Base-by-base conservation (phyloP, 208 protist species). In the Leishmania aethiopica region DNA sequence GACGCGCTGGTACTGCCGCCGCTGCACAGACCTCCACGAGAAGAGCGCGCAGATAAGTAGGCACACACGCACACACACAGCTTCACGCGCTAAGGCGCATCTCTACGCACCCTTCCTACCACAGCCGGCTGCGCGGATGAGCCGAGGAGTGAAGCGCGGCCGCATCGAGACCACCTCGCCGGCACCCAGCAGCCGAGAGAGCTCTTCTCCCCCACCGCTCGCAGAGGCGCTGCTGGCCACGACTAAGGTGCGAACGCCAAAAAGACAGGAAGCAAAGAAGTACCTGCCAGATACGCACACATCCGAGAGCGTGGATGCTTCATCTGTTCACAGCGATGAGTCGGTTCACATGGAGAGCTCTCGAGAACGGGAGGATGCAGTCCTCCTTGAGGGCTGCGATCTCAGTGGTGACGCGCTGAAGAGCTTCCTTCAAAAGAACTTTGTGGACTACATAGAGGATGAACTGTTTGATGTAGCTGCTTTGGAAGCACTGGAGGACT, bases 371-470 rank as follows among this genome's bases (percentile, higher is more conserved):
- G 92, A 95, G 79, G 83, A 92, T 5, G 86, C 84, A 57, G 73
- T 96, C 17, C 64, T 95, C 40, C 77, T 47, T 59, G 87, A 89
- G 49, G 89, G 78, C 67, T 17, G 77, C n/a, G 45, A 45, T 42
- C 77, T 80, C 40, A 73, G 62, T 70, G 82, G 94, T 51, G 81
- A 89, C 40, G 81, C 86, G 3, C 88, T 97, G 1, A 92, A 89
- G 78, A 85, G 85, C 28, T 97, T 96, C 85, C 77, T 97, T 57
- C 84, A 94, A 75, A 86, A 86, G 32, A 93, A 97, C 60, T 97
- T 97, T 84, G 81, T 90, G n/a, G 94, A 97, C 64, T 96, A 89
- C 74, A 79, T 91, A 67, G 89, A 95, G 76, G 77, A 93, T 11
- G 87, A 89, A 35, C 28, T 93, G n/a, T 76, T 88, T 60, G 83